phyloP scores from a whole-genome alignment of 371 early-diverging fungal species.

The Saksenaea vasiformis region DNA sequence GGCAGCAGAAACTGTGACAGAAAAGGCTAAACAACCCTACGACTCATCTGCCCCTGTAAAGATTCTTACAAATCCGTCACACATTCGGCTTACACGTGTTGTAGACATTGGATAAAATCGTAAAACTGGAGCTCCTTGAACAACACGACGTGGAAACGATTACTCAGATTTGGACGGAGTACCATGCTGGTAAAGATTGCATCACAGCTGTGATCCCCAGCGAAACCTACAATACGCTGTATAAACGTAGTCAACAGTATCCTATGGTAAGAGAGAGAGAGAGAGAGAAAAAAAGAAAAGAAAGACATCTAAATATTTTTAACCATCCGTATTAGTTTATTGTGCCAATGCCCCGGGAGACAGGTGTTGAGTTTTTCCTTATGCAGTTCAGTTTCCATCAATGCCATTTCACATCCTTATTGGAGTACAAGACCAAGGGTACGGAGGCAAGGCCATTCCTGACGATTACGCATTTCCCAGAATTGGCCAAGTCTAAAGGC shows the following conservation, averaged over 20 bases:
- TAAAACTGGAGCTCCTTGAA: constrained; percentile 71
- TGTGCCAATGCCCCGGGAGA: constrained; percentile 81
- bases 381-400: constrained; percentile 85
- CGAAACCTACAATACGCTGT: constrained; percentile 70
- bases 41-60: constrained; percentile 54
- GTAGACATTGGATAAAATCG: constrained; percentile 76
- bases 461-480: constrained; percentile 88
- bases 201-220: constrained; percentile 80
- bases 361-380: constrained; percentile 87
- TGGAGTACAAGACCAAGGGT: constrained; percentile 88
- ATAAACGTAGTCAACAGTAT: constrained; percentile 62
- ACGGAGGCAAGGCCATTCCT: constrained; percentile 82
- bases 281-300: no score
- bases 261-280: constrained; percentile 66
- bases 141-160: constrained; percentile 70
- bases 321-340: constrained; percentile 63
- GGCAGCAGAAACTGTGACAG: constrained; percentile 31
- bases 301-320: no score
- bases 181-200: constrained; percentile 69
- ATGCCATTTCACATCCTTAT: constrained; percentile 83
- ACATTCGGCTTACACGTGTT: background rate
- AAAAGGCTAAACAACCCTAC: constrained; percentile 36
- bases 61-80: constrained; percentile 14
- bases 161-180: constrained; percentile 81
- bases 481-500: constrained; percentile 74